A percentile compares a stretch with the other conserved stretches of the same genome.
Evolutionary conservation across 169 alveolate genomes (phyloP).

Genomic region (Cryptosporidium tyzzeri): DNA sequence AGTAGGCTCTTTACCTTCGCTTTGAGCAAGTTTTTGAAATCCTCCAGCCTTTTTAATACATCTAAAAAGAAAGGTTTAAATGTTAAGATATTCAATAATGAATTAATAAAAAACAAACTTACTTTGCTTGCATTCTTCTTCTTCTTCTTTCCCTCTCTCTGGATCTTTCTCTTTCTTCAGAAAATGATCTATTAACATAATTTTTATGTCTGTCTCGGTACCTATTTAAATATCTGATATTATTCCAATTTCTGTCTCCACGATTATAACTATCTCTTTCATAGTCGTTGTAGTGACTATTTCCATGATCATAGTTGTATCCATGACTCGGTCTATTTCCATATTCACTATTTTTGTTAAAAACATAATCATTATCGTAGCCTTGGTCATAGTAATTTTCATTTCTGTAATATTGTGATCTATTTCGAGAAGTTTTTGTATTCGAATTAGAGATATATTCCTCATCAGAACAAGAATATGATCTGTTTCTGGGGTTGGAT

Average conservation of each 20-base stretch:
- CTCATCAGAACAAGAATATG: not conserved
- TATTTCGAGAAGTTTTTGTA: not conserved
- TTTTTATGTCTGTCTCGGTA: conserved; percentile 3
- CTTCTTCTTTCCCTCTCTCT: conserved; percentile 81
- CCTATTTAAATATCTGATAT: not conserved
- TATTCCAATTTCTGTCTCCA: conserved; percentile 4
- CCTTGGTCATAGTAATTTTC: not conserved
- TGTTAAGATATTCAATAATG: not conserved
- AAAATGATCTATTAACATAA: conserved; percentile 6
- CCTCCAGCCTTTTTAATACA: conserved; percentile 92
- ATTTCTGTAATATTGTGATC: not conserved
- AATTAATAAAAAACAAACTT: conserved; percentile 1
- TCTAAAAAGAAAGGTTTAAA: conserved; percentile 1
- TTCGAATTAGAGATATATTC: not conserved
- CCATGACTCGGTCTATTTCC: not conserved
- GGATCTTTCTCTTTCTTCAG: conserved; percentile 76
- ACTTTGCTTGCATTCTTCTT: conserved; percentile 81
- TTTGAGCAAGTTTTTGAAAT: conserved; percentile 89
- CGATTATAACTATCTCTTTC: not conserved
- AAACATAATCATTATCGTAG: not conserved
- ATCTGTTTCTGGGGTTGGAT: not conserved
- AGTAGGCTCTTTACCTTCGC: conserved; percentile 91
- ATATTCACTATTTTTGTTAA: not conserved
- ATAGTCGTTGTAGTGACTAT: not conserved
- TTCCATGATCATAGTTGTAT: not conserved